These are phyloP conservation scores for Eucalyptus microcorys DNA, from an alignment of 345 rosid genomes.

Conservation along the genomic window DNA sequence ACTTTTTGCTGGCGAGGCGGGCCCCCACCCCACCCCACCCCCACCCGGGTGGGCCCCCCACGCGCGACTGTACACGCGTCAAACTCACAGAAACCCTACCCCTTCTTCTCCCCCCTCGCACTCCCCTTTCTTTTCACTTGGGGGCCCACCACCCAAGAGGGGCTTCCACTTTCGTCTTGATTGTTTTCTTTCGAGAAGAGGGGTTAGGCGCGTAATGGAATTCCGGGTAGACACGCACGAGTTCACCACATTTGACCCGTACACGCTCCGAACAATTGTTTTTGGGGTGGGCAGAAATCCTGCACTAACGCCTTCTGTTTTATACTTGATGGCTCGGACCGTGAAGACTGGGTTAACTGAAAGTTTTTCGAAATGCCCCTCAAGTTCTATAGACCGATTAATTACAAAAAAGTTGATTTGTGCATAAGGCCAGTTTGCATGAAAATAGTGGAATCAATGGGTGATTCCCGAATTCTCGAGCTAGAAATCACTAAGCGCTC, in stretches of 20 bases:
- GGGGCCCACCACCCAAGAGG: neutral
- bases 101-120: neutral
- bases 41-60: too few relatives aligned
- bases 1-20: neutral
- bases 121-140: too few relatives aligned
- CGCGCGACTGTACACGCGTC: conserved; percentile 1
- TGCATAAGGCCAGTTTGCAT: neutral
- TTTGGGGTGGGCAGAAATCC: neutral
- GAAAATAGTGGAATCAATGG: neutral
- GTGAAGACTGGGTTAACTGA: neutral
- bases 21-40: too few relatives aligned
- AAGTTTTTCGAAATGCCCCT: neutral
- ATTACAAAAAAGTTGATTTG: neutral
- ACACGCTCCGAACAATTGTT: neutral
- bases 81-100: neutral
- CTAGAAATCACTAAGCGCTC: neutral
- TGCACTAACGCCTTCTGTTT: neutral
- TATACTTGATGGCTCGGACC: neutral
- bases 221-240: neutral
- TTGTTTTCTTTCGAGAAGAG: neutral
- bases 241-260: neutral
- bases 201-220: neutral
- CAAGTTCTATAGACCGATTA: too few relatives aligned
- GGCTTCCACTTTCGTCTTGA: neutral
- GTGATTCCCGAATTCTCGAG: too few relatives aligned